These are phyloP conservation scores for Arthromyces matolae DNA, from an alignment of 768 basidiomycete species.

Conservation along the genomic window DNA sequence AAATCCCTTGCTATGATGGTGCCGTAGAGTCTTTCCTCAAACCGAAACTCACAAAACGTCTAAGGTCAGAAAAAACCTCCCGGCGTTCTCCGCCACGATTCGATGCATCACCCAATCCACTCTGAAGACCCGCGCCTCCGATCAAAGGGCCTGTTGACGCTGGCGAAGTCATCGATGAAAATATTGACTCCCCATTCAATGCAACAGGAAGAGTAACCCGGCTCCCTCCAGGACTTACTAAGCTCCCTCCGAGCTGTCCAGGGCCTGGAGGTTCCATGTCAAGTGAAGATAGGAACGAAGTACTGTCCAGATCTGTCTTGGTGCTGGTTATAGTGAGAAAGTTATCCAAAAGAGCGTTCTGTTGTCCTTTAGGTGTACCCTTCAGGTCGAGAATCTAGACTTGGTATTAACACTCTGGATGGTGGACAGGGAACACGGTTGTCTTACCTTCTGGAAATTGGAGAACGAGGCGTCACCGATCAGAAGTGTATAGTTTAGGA, in stretches of 20 bases:
- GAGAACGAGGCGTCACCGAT: conserved; percentile 94
- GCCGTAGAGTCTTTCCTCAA: conserved; percentile 62
- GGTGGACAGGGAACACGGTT: neutral
- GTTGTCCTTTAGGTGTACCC: conserved; percentile 81
- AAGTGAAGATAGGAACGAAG: conserved; percentile 88
- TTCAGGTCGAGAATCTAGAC: conserved; percentile 88
- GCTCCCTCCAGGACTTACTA: conserved; percentile 65
- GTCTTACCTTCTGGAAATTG: conserved; percentile 94
- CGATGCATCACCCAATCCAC: conserved; percentile 46
- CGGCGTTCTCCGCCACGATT: conserved; percentile 49
- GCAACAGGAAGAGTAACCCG: conserved; percentile 50
- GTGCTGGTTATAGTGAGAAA: conserved; percentile 94
- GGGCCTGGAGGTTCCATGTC: conserved; percentile 88
- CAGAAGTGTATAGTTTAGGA: conserved; percentile 91
- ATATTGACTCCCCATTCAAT: conserved; percentile 48
- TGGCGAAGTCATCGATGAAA: conserved; percentile 58
- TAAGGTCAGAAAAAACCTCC: conserved; percentile 86
- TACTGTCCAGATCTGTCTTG: conserved; percentile 80
- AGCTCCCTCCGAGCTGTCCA: conserved; percentile 43
- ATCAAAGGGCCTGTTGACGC: conserved; percentile 61
- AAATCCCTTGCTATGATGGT: conserved; percentile 15
- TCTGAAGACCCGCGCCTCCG: conserved; percentile 4
- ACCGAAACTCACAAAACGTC: conserved; percentile 87
- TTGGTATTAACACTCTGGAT: neutral
- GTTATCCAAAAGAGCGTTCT: conserved; percentile 86